Evolutionary conservation across 257 asterid genomes (phyloP), one percentile per base, ranked within the genome.

Genomic region (Paraleonurus japonicus): DNA sequence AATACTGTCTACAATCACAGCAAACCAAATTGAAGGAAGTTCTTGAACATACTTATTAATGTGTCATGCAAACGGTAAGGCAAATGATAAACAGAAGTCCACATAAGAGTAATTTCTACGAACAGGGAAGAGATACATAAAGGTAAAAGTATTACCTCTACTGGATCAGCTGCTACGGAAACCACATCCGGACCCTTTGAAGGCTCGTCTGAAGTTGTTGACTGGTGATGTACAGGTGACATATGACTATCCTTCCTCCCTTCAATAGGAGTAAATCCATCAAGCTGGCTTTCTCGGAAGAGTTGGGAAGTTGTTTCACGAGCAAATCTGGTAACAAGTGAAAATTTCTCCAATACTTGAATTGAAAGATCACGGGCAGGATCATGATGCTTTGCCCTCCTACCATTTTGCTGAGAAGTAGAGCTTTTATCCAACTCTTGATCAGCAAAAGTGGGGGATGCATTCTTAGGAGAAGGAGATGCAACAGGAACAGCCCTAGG

Each of bases 271-370:
- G 81, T 20, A 76, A 80, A 87, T 70, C 83, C 82, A 81, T 92
- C 95, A 80, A 76, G 59, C 28, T 73, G 81, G 81, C 82, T 78
- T 53, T 95, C 99, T 74, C 97, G 88, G 70, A 92, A 92, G 64
- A 95, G 84, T 81, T 95, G 99, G 68, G 97, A 92, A 79, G 97
- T 95, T 67, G 99, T 86, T 90, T 95, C 99, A 69, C 98, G 99
- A 65, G 99, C 99, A 85, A 95, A 88, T 80, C 94, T 80, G 41
- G 99, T 95, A 69, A 92, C 99, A 70, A 92, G 96, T 26, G 99
- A 95, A 74, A 92, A 95, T 83, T 92, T 95, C 84, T 95, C 99
- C 84, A 95, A 75, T 10, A 95, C 98, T 71, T 92, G 93, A 70
- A 95, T 88, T 60, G 98, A 90, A 72, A 95, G 79, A 78, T 95